phyloP scores from a whole-genome alignment of 192 early-diverging fungal species.

The Coemansia erecta region DNA sequence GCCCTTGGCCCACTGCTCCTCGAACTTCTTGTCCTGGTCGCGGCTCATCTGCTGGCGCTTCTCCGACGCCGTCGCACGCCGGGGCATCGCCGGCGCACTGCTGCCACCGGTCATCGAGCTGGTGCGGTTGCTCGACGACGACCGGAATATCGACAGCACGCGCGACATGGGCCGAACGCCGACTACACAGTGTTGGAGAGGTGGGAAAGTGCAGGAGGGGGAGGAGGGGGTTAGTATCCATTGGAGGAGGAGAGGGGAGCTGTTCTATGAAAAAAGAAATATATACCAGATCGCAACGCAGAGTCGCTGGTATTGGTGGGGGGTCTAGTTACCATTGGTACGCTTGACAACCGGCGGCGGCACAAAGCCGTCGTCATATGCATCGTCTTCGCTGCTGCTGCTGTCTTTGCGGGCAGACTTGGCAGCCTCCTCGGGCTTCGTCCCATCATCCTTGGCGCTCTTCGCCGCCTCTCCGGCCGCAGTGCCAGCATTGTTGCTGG shows the following conservation, averaged over 20 bases:
- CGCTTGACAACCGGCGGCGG: constrained; percentile 54
- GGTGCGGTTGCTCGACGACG: constrained; percentile 24
- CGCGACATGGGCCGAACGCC: constrained; percentile 53
- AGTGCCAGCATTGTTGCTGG: background rate
- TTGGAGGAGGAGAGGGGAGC: no score
- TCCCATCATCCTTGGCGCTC: background rate
- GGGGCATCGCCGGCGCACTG: constrained; percentile 13
- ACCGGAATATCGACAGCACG: constrained; percentile 50
- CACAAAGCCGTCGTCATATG: constrained; percentile 30
- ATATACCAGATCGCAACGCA: background rate
- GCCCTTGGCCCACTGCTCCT: constrained; percentile 45
- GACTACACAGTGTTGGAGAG: constrained; percentile 31
- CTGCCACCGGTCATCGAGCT: constrained; percentile 7
- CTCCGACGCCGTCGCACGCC: constrained; percentile 16
- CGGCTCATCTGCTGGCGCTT: constrained; percentile 32
- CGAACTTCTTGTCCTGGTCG: constrained; percentile 48
- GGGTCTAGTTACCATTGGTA: constrained; percentile 41
- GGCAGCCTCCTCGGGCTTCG: background rate
- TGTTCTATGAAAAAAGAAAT: background rate
- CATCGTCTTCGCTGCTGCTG: constrained; percentile 2
- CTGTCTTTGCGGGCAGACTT: constrained; percentile 6
- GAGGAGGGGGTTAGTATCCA: no score
- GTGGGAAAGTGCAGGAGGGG: background rate
- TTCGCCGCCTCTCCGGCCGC: background rate
- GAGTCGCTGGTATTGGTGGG: no score